Evolutionary conservation across 202 grass and related monocot species (phyloP).

Genomic region (Carex arenaria): DNA sequence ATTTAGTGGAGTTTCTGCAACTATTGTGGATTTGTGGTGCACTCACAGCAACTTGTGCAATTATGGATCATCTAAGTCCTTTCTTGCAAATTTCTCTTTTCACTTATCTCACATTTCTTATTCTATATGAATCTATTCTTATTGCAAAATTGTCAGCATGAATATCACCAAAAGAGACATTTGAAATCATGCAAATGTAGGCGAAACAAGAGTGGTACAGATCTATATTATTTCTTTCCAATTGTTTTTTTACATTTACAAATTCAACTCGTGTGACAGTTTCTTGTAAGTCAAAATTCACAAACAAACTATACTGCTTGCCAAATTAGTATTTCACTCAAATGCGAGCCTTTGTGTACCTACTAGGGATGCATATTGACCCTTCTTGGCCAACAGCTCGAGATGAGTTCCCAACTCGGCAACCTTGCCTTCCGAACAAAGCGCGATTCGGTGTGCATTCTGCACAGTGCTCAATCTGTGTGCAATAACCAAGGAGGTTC

Average conservation of each 20-base stretch:
- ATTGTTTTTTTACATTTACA: not conserved
- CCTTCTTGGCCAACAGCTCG: conserved; percentile 60
- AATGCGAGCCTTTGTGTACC: conserved; percentile 80
- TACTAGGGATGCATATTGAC: conserved; percentile 75
- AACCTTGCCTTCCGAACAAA: conserved; percentile 72
- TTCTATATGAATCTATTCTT: not conserved
- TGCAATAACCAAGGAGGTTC: conserved; percentile 91
- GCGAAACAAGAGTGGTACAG: not conserved
- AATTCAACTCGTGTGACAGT: not conserved
- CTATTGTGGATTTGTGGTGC: not conserved
- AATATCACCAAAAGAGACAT: not conserved
- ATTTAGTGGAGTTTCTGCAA: not conserved
- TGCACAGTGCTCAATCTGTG: conserved; percentile 90
- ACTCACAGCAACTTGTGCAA: not conserved
- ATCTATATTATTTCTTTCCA: not conserved
- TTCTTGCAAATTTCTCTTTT: not conserved
- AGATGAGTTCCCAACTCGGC: conserved; percentile 62
- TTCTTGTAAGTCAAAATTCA: not conserved
- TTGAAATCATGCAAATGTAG: not conserved
- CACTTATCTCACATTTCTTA: not conserved
- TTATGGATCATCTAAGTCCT: not conserved
- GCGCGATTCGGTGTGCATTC: conserved; percentile 72
- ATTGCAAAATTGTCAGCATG: not conserved
- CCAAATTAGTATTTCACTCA: conserved; percentile 33
- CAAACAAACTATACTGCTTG: not conserved